A percentile compares a stretch with the other conserved stretches of the same genome.
phyloP scores from a whole-genome alignment of 805 yeast genomes.

The Yarrowia yakushimensis region DNA sequence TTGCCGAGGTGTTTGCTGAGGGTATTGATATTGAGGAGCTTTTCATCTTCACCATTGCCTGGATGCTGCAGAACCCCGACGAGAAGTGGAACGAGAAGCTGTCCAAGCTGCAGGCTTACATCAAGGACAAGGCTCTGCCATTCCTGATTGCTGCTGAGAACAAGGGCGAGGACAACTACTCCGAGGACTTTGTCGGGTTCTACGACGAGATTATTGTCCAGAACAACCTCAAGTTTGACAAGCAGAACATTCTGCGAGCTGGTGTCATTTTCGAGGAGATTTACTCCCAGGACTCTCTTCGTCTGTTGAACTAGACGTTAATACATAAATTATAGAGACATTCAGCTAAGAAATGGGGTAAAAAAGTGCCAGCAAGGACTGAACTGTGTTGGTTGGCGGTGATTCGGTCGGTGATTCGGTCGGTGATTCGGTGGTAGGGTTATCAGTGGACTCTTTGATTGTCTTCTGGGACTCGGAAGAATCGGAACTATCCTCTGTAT shows the following conservation, averaged over 20 bases:
- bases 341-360: background rate
- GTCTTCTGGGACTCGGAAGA: too few relatives aligned
- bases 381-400: background rate
- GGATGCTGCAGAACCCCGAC: conserved; percentile 18
- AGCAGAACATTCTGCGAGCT: conserved; percentile 13
- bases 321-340: background rate
- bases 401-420: too few relatives aligned
- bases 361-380: background rate
- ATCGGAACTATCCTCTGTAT: background rate
- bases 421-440: too few relatives aligned
- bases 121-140: conserved; percentile 12
- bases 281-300: conserved; percentile 8
- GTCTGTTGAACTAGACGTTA: background rate
- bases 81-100: conserved; percentile 11
- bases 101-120: background rate
- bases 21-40: conserved; percentile 22
- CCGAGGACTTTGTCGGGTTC: conserved; percentile 16
- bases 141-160: conserved; percentile 9
- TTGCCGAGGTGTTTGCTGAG: conserved; percentile 7
- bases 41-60: conserved; percentile 14
- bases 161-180: conserved; percentile 17
- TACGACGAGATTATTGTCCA: conserved; percentile 6
- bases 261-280: conserved; percentile 24
- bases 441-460: background rate
- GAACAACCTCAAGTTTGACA: conserved; percentile 16